Conservation (phyloP, 1,284 basidiomycete species). For the Gymnopus androsaceus region DNA sequence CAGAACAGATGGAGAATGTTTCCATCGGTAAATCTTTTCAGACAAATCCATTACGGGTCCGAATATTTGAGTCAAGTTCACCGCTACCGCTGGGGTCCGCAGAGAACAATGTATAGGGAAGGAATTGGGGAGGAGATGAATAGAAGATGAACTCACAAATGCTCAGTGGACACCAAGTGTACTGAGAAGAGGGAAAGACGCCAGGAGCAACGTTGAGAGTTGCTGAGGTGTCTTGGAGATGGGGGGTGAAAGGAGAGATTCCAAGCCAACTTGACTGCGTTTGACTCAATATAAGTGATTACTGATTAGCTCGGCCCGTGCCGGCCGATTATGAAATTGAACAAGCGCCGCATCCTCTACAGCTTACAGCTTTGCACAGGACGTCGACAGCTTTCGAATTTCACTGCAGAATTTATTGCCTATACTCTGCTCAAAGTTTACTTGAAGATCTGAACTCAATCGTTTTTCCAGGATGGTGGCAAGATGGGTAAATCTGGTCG, state of each 20-base stretch:
- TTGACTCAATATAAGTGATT: slow-evolving; percentile 4
- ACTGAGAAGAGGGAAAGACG: background rate
- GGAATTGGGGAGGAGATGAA: background rate
- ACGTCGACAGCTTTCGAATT: no score
- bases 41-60: slow-evolving; percentile 8
- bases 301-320: background rate
- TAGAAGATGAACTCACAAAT: background rate
- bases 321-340: background rate
- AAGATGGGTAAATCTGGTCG: no score
- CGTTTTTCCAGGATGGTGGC: no score
- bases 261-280: background rate
- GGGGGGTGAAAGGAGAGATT: background rate
- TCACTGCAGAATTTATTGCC: no score
- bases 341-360: background rate
- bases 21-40: slow-evolving; percentile 10
- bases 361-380: background rate
- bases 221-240: background rate
- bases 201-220: background rate
- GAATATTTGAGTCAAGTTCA: background rate
- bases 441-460: no score
- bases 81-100: background rate
- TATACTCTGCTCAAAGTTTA: no score
- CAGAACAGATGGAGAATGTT: slow-evolving; percentile 9
- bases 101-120: background rate
- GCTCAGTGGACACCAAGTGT: background rate